Evolutionary conservation across 2,329 filamentous ascomycete species (phyloP).

Genomic region (Pseudogymnoascus sp.): DNA sequence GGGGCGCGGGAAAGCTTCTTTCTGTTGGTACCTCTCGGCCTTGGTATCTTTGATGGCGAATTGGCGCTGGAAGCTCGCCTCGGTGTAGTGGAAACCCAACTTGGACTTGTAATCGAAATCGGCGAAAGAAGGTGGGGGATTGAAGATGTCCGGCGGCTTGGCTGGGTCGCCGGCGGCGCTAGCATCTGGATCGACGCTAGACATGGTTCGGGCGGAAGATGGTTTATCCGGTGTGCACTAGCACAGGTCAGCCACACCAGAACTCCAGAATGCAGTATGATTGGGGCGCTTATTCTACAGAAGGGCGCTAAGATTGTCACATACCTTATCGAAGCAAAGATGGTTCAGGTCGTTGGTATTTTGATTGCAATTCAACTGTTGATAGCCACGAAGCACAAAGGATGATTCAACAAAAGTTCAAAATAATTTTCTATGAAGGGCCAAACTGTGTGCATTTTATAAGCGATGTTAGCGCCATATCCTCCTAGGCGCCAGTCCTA

Average conservation of each 20-base stretch:
- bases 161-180: background rate
- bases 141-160: background rate
- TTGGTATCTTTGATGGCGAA: conserved; percentile 16
- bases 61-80: background rate
- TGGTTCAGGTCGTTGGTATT: background rate
- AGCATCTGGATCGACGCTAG: background rate
- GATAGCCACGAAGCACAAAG: background rate
- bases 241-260: background rate
- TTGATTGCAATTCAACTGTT: background rate
- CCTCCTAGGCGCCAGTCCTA: background rate
- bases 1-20: conserved; percentile 25
- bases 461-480: background rate
- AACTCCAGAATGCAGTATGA: background rate
- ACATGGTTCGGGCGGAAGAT: background rate
- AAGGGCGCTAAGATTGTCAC: background rate
- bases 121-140: background rate
- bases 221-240: background rate
- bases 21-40: conserved; percentile 27
- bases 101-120: background rate
- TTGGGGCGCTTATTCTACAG: background rate
- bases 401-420: background rate
- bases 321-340: background rate
- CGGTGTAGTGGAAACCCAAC: background rate
- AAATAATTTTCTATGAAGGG: background rate
- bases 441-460: background rate